phyloP scores from a whole-genome alignment of 169 alveolate species.

The Babesia microti region DNA sequence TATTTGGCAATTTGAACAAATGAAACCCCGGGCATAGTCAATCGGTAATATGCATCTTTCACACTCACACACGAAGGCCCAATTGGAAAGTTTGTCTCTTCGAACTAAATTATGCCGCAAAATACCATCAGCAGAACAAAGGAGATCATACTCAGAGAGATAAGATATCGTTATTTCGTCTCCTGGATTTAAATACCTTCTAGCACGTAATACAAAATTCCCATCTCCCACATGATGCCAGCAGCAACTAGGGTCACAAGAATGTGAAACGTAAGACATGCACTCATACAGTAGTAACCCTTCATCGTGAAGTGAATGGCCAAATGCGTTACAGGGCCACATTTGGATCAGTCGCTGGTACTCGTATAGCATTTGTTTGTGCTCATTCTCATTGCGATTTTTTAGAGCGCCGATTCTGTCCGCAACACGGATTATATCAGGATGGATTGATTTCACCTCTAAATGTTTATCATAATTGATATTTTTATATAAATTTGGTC shows the following conservation, averaged over 20 bases:
- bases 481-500: no score
- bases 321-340: conserved; percentile 73
- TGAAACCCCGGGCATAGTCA: conserved; percentile 62
- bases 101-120: conserved; percentile 32
- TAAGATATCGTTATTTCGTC: conserved; percentile 74
- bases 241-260: conserved; percentile 70
- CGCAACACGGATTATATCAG: no score
- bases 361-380: no score
- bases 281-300: conserved; percentile 62
- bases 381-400: no score
- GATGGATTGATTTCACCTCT: no score
- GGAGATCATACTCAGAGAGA: conserved; percentile 66
- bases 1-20: conserved; percentile 60
- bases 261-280: conserved; percentile 68
- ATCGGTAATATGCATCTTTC: conserved; percentile 53
- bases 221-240: conserved; percentile 72
- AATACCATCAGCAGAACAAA: conserved; percentile 60
- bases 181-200: conserved; percentile 58
- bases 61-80: conserved; percentile 70
- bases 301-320: conserved; percentile 63
- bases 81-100: conserved; percentile 60
- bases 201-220: conserved; percentile 60
- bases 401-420: no score
- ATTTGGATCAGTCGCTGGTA: conserved; percentile 61
- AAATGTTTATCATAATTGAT: no score